phyloP scores from a whole-genome alignment of 2,329 filamentous ascomycete species.

The Fonsecaea monophora region DNA sequence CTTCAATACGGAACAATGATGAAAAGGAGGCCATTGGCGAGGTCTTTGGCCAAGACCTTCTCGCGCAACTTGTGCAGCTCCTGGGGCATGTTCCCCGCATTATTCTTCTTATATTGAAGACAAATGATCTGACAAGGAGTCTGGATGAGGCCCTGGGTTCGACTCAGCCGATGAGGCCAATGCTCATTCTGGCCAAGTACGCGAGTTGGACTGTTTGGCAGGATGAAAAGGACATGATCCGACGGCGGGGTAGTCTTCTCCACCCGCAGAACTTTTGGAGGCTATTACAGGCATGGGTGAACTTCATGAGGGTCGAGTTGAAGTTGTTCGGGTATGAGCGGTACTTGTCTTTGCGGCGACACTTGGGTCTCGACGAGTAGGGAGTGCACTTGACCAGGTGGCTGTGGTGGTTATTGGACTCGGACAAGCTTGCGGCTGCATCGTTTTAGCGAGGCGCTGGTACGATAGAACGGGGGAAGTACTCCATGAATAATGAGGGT shows the following conservation, averaged over 20 bases:
- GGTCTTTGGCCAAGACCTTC: constrained; percentile 83
- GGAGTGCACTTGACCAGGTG: not conserved
- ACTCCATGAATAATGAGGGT: not conserved
- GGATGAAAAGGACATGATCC: constrained; percentile 62
- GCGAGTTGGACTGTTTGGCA: constrained; percentile 68
- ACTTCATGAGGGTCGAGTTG: constrained; percentile 62
- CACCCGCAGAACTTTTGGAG: constrained; percentile 60
- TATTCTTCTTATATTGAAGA: constrained; percentile 94
- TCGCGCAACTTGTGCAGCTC: constrained; percentile 86
- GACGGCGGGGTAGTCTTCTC: constrained; percentile 57
- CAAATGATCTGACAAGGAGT: constrained; percentile 92
- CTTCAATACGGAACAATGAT: constrained; percentile 66
- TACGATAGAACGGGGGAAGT: not conserved
- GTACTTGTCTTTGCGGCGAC: constrained; percentile 59
- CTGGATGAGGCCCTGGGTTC: constrained; percentile 79
- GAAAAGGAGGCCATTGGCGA: constrained; percentile 89
- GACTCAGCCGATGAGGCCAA: constrained; percentile 65
- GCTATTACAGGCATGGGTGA: constrained; percentile 60
- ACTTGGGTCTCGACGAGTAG: constrained; percentile 52
- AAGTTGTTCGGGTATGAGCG: constrained; percentile 66
- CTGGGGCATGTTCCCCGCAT: constrained; percentile 88
- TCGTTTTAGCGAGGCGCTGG: constrained; percentile 18
- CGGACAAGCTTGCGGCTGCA: not conserved
- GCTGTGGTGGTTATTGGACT: not conserved
- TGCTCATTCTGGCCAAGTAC: constrained; percentile 70